These are phyloP conservation scores for Papiliotrema fonsecae DNA, from an alignment of 1,284 basidiomycete species.

Conservation along the genomic window DNA sequence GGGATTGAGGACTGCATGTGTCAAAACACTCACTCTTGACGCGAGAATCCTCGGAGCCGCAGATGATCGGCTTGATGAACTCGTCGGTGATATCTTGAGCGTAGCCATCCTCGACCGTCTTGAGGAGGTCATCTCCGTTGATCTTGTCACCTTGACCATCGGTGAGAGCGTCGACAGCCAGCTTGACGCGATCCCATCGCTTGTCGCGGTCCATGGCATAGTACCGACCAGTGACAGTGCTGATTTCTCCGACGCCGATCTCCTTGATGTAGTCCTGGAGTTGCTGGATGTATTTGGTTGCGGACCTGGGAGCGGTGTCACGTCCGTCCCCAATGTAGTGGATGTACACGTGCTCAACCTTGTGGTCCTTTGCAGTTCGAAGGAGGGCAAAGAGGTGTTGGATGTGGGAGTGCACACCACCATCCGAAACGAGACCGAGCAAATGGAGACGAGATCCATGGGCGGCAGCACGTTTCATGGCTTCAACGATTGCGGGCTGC, in stretches of 20 bases:
- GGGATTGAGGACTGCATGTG: background rate
- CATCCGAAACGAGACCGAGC: slow-evolving; percentile 82
- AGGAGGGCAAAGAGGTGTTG: slow-evolving; percentile 78
- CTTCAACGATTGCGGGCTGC: slow-evolving; percentile 64
- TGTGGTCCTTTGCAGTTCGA: slow-evolving; percentile 76
- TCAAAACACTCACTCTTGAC: slow-evolving; percentile 60
- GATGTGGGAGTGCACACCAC: slow-evolving; percentile 92
- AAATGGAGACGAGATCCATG: slow-evolving; percentile 75
- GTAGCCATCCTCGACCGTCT: slow-evolving; percentile 67
- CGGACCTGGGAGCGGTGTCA: slow-evolving; percentile 79
- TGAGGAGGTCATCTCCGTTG: slow-evolving; percentile 57
- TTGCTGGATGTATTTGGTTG: slow-evolving; percentile 66
- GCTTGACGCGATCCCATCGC: slow-evolving; percentile 85
- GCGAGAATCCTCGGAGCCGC: slow-evolving; percentile 68
- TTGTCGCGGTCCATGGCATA: slow-evolving; percentile 96
- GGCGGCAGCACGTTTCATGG: slow-evolving; percentile 70
- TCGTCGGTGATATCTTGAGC: slow-evolving; percentile 80
- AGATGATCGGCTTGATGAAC: slow-evolving; percentile 87
- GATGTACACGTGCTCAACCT: slow-evolving; percentile 75
- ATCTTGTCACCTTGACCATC: slow-evolving; percentile 63
- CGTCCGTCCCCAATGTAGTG: slow-evolving; percentile 84
- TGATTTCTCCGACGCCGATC: slow-evolving; percentile 58
- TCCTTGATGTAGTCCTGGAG: slow-evolving; percentile 72
- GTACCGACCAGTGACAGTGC: slow-evolving; percentile 79
- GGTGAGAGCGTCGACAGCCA: slow-evolving; percentile 76